These are phyloP conservation scores for Candolleomyces aberdarensis DNA, from an alignment of 768 basidiomycete genomes.

Conservation along the genomic window DNA sequence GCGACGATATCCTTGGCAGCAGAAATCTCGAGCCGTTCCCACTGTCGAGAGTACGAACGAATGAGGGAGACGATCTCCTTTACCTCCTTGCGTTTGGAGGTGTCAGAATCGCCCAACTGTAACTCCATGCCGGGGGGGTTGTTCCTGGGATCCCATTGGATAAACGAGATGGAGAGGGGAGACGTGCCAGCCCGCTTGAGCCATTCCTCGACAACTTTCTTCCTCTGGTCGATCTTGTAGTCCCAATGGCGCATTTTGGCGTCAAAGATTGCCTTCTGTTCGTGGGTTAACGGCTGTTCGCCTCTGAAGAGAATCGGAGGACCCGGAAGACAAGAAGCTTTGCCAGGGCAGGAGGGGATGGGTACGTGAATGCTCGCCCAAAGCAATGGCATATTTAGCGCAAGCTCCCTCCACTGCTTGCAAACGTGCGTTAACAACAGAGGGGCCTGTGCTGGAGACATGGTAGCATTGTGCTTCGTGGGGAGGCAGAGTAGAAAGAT, in stretches of 20 bases:
- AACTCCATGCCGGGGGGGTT: background rate
- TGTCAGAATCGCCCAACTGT: background rate
- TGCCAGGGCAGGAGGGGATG: conserved; percentile 12
- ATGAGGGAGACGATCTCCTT: background rate
- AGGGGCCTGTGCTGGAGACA: conserved; percentile 17
- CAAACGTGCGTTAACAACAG: conserved; percentile 16
- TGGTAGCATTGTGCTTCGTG: conserved; percentile 16
- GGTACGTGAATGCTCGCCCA: conserved; percentile 19
- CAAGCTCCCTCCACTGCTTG: conserved; percentile 17
- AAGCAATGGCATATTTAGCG: conserved; percentile 13
- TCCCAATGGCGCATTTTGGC: background rate
- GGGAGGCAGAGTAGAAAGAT: conserved; percentile 20
- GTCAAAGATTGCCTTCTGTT: background rate
- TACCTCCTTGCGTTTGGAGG: background rate
- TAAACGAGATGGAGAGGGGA: conserved; percentile 5
- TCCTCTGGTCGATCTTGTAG: conserved; percentile 5
- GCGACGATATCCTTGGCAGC: conserved; percentile 6
- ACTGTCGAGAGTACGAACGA: conserved; percentile 1
- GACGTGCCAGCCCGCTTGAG: background rate
- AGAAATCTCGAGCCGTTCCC: conserved; percentile 9
- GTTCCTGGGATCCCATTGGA: background rate
- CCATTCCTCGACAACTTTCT: background rate
- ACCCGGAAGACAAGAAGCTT: background rate
- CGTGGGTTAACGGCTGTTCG: background rate
- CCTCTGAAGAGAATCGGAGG: background rate